Percentiles rank a stretch among this genome's conserved stretches.
Evolutionary conservation across 495 filamentous ascomycete genomes (phyloP).

Genomic region (Penicillium robsamsonii): DNA sequence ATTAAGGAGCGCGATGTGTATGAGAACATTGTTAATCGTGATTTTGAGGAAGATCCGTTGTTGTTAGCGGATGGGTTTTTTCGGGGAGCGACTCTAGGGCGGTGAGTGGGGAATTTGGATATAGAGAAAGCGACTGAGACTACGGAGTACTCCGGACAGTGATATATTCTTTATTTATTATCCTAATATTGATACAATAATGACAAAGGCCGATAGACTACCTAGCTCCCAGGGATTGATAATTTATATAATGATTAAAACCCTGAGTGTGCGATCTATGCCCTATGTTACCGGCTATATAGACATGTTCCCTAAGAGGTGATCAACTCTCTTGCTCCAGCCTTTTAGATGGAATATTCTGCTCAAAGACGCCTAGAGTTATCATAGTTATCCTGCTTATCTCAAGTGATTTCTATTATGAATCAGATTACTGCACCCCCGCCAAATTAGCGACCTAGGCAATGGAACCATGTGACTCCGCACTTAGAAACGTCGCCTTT

Average conservation of each 20-base stretch:
- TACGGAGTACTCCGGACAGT: not conserved
- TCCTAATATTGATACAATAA: not conserved
- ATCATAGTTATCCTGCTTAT: not conserved
- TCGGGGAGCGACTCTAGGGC: slow-evolving; percentile 6
- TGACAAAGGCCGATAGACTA: not conserved
- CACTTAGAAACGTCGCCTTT: slow-evolving; percentile 5
- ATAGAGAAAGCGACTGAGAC: not conserved
- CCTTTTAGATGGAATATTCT: not conserved
- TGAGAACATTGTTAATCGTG: slow-evolving; percentile 25
- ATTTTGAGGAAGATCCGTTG: slow-evolving; percentile 5
- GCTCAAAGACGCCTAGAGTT: not conserved
- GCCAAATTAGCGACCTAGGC: slow-evolving; percentile 5
- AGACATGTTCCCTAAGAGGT: not conserved
- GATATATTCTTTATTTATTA: not conserved
- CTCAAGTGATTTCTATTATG: not conserved
- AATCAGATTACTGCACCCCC: slow-evolving; percentile 1
- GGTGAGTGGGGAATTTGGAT: not conserved
- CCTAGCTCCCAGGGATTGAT: not conserved
- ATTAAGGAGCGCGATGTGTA: slow-evolving; percentile 28
- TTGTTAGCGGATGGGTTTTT: slow-evolving; percentile 12
- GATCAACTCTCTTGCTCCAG: not conserved
- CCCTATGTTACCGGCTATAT: not conserved
- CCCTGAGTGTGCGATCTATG: not conserved
- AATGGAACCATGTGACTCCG: slow-evolving; percentile 15
- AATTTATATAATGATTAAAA: not conserved